Evolutionary conservation across 2,329 filamentous ascomycete genomes (phyloP).

Genomic region (Magnaporthales sp.): DNA sequence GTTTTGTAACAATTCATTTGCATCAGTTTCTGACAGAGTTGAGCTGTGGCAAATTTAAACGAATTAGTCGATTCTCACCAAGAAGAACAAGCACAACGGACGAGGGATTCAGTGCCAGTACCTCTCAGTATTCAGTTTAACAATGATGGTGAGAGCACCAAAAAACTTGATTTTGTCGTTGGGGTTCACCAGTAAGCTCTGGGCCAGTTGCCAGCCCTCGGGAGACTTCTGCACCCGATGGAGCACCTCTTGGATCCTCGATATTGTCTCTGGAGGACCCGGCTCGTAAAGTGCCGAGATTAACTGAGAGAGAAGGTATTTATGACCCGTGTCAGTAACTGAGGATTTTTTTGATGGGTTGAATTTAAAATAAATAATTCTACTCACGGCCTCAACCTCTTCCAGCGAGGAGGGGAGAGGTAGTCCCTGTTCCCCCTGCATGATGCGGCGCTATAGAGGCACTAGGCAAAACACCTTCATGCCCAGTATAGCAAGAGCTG

Average conservation of each 20-base stretch:
- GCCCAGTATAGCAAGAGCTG: background rate
- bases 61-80: background rate
- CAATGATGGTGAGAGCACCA: conserved; percentile 82
- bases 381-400: conserved; percentile 25
- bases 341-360: background rate
- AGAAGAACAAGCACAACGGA: background rate
- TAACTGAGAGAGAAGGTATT: conserved; percentile 19
- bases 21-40: conserved; percentile 47
- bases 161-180: conserved; percentile 82
- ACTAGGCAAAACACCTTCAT: background rate
- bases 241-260: conserved; percentile 59
- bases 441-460: conserved; percentile 4
- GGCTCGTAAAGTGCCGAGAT: conserved; percentile 46
- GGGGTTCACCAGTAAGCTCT: conserved; percentile 50
- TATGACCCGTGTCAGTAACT: background rate
- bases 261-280: conserved; percentile 32
- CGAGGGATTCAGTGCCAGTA: conserved; percentile 20
- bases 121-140: conserved; percentile 93
- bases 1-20: conserved; percentile 48
- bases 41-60: conserved; percentile 20
- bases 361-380: background rate
- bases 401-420: conserved; percentile 22
- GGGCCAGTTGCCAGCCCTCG: conserved; percentile 78
- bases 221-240: conserved; percentile 71
- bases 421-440: conserved; percentile 16